phyloP scores from a whole-genome alignment of 495 filamentous ascomycete genomes.

The Tuber calosporum region DNA sequence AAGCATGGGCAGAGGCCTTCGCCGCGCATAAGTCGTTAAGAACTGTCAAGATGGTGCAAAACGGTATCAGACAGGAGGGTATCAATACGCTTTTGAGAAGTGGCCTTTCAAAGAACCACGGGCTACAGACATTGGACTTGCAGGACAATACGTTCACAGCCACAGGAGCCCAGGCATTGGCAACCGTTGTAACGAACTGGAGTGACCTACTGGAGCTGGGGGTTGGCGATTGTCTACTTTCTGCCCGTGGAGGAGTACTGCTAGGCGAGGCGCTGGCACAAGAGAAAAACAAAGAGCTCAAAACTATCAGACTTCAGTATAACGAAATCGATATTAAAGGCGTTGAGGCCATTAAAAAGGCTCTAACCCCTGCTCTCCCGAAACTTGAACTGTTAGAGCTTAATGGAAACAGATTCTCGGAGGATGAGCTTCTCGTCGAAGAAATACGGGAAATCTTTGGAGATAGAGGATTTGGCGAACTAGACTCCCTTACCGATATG shows the following conservation, averaged over 20 bases:
- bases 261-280: slow-evolving; percentile 64
- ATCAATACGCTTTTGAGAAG: slow-evolving; percentile 67
- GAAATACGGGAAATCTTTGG: slow-evolving; percentile 67
- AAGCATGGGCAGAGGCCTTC: slow-evolving; percentile 82
- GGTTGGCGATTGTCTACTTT: slow-evolving; percentile 78
- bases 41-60: slow-evolving; percentile 94
- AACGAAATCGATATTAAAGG: slow-evolving; percentile 79
- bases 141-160: slow-evolving; percentile 96
- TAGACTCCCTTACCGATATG: slow-evolving; percentile 73
- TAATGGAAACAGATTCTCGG: slow-evolving; percentile 90
- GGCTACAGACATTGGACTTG: slow-evolving; percentile 70
- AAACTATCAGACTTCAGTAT: slow-evolving; percentile 79
- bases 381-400: slow-evolving; percentile 61
- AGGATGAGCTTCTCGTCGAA: slow-evolving; percentile 68
- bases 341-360: slow-evolving; percentile 60
- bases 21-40: slow-evolving; percentile 69
- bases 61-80: slow-evolving; percentile 92
- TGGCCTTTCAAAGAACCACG: slow-evolving; percentile 60
- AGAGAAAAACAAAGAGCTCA: slow-evolving; percentile 67
- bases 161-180: slow-evolving; percentile 68
- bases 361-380: slow-evolving; percentile 50
- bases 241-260: slow-evolving; percentile 66
- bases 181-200: slow-evolving; percentile 68
- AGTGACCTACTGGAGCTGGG: slow-evolving; percentile 69
- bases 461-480: slow-evolving; percentile 70